A percentile compares a stretch with the other conserved stretches of the same genome.
These are phyloP conservation scores for Hyphopichia khmerensis DNA, from an alignment of 1,139 yeast species.

Conservation along the genomic window DNA sequence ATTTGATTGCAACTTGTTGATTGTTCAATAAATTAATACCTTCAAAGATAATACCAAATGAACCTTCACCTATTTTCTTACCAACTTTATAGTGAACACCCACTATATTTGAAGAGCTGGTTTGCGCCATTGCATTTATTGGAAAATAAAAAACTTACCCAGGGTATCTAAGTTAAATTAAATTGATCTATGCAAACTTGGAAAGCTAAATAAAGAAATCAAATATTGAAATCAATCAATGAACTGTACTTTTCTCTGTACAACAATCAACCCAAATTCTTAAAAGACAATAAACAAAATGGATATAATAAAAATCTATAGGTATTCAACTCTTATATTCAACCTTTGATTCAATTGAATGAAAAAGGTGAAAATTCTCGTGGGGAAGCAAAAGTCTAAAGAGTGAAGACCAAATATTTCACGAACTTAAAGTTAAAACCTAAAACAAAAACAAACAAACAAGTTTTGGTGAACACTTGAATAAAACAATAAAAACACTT, in stretches of 20 bases:
- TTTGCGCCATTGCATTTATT: slow-evolving; percentile 19
- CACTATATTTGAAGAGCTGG: slow-evolving; percentile 44
- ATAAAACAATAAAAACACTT: not conserved
- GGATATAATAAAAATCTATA: no score
- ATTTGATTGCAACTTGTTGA: slow-evolving; percentile 75
- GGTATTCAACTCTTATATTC: not conserved
- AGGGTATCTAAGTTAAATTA: no score
- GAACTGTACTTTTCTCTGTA: no score
- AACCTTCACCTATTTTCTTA: slow-evolving; percentile 96
- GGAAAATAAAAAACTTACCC: no score
- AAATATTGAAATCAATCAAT: no score
- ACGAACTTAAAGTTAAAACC: not conserved
- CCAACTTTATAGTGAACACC: slow-evolving; percentile 90
- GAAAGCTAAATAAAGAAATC: no score
- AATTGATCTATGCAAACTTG: no score
- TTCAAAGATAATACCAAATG: slow-evolving; percentile 95
- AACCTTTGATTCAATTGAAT: not conserved
- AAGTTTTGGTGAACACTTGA: not conserved
- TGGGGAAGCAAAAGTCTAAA: not conserved
- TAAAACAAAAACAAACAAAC: not conserved
- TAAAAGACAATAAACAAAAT: no score
- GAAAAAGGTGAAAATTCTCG: not conserved
- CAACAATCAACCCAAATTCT: no score
- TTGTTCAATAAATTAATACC: slow-evolving; percentile 83
- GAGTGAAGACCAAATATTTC: not conserved